phyloP scores from a whole-genome alignment of 176 grass and related monocot genomes.

The Puccinellia tenuiflora region DNA sequence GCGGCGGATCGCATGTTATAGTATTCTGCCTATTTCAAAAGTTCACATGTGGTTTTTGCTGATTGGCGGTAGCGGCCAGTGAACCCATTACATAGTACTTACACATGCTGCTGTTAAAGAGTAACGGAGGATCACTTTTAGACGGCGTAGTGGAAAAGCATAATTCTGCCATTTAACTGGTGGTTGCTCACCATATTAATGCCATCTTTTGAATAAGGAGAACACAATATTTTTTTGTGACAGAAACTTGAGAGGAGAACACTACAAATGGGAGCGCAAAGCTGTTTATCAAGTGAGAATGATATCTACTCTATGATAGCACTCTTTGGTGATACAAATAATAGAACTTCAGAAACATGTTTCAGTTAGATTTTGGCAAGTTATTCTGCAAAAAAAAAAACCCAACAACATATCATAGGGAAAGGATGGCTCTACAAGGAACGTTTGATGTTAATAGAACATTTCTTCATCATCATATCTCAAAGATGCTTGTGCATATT shows the following conservation, averaged over 20 bases:
- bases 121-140: background rate
- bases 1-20: no score
- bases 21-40: no score
- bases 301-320: no score
- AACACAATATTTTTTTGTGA: background rate
- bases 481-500: background rate
- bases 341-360: background rate
- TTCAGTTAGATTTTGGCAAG: background rate
- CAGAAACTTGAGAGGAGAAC: background rate
- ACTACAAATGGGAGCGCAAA: background rate
- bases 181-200: background rate
- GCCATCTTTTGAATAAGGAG: background rate
- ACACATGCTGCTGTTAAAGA: background rate
- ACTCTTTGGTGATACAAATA: no score
- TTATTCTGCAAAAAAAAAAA: background rate
- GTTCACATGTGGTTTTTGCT: background rate
- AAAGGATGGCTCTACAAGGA: background rate
- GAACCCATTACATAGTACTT: background rate
- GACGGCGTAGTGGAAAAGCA: background rate
- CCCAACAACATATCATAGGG: background rate
- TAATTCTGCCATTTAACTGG: background rate
- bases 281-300: no score
- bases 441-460: background rate
- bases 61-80: background rate
- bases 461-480: background rate